Evolutionary conservation across 176 grass and related monocot genomes (phyloP).

Genomic region (Bolboschoenus planiculmis): DNA sequence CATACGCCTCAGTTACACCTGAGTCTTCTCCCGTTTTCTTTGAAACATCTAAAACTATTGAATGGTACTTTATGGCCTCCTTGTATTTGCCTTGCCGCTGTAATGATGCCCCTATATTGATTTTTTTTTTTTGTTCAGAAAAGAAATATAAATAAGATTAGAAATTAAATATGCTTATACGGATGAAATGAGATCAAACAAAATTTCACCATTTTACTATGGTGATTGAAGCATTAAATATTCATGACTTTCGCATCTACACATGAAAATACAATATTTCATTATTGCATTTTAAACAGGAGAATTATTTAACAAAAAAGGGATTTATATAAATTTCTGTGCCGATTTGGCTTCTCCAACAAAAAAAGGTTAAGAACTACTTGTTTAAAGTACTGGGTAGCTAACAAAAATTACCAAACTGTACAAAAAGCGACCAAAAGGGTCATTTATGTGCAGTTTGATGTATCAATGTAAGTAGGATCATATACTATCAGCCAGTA

Average conservation of each 20-base stretch:
- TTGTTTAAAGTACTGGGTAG: neutral
- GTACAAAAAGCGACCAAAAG: too few relatives aligned
- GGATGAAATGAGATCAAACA: neutral
- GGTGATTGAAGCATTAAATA: neutral
- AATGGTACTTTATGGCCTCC: conserved; percentile 92
- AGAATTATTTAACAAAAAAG: neutral
- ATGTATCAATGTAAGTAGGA: neutral
- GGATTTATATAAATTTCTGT: neutral
- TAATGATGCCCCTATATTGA: conserved; percentile 65
- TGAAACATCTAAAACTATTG: conserved; percentile 71
- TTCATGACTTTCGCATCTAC: neutral
- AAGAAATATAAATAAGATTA: neutral
- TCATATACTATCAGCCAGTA: neutral
- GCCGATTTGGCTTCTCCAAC: neutral
- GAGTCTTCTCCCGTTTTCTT: conserved; percentile 57
- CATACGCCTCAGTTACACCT: conserved; percentile 81
- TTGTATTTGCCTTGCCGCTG: conserved; percentile 94
- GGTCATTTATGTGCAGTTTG: too few relatives aligned
- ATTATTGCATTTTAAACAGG: neutral
- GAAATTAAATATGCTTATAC: neutral
- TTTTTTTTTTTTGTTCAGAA: neutral
- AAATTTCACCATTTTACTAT: neutral
- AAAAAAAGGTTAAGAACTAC: neutral
- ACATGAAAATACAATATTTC: neutral
- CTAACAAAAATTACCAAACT: neutral